Evolutionary conservation across 345 rosid species (phyloP).

Genomic region (Citrus reticulata): DNA sequence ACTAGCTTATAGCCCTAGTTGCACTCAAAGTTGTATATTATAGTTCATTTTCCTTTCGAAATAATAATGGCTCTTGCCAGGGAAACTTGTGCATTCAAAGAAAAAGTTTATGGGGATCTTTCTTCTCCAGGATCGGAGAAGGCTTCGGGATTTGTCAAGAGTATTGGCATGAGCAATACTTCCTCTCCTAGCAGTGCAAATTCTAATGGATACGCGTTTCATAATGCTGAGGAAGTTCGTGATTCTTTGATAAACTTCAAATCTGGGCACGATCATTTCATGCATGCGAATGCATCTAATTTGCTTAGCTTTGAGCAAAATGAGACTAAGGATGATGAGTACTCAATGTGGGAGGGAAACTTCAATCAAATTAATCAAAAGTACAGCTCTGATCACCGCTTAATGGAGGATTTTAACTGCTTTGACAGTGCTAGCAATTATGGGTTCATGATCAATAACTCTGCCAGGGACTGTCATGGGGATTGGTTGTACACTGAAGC

Average conservation of each 20-base stretch:
- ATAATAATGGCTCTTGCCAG: slow-evolving; percentile 57
- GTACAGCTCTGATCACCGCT: slow-evolving; percentile 33
- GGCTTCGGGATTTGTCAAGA: slow-evolving; percentile 19
- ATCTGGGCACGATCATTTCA: slow-evolving; percentile 19
- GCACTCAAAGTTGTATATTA: not conserved
- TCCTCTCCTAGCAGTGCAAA: slow-evolving; percentile 44
- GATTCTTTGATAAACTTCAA: slow-evolving; percentile 66
- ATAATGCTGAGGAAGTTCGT: slow-evolving; percentile 35
- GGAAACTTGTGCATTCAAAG: slow-evolving; percentile 24
- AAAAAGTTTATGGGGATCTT: slow-evolving; percentile 22
- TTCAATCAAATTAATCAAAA: slow-evolving; percentile 39
- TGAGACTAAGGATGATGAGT: slow-evolving; percentile 24
- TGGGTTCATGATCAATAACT: slow-evolving; percentile 14
- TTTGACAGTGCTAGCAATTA: slow-evolving; percentile 35
- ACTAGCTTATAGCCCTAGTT: not conserved
- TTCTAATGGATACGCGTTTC: slow-evolving; percentile 44
- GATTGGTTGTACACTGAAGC: slow-evolving; percentile 67
- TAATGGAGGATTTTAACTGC: slow-evolving; percentile 31
- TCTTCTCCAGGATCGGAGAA: slow-evolving; percentile 36
- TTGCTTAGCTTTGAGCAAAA: slow-evolving; percentile 63
- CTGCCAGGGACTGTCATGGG: slow-evolving; percentile 26
- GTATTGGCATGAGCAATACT: slow-evolving; percentile 18
- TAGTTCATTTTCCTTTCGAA: slow-evolving; percentile 4
- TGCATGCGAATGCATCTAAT: slow-evolving; percentile 46
- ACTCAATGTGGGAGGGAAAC: slow-evolving; percentile 34